phyloP scores from a whole-genome alignment of 78 protist species.

The Polysphondylium violaceum region DNA sequence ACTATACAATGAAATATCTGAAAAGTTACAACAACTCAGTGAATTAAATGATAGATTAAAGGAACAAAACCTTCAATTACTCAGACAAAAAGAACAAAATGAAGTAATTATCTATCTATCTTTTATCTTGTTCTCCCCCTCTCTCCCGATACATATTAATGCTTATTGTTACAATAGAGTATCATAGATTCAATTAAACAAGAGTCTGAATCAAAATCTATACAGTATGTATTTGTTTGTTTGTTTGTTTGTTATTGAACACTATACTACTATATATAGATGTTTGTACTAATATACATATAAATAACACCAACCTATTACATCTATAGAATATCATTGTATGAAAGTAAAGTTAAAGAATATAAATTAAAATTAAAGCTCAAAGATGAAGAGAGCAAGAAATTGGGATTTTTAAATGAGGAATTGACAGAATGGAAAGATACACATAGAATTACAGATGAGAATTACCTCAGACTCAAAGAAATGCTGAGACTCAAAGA shows the following conservation, averaged over 20 bases:
- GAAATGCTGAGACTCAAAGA: constrained; percentile 35
- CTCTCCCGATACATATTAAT: no score
- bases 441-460: constrained; percentile 66
- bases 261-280: background rate
- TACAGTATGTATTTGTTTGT: background rate
- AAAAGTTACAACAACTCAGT: constrained; percentile 20
- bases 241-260: background rate
- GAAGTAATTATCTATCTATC: constrained; percentile 17
- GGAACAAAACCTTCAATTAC: constrained; percentile 48
- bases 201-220: no score
- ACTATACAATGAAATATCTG: constrained; percentile 47
- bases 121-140: no score
- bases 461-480: constrained; percentile 48
- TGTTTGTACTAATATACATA: no score
- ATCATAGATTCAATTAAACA: no score
- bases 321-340: background rate
- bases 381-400: constrained; percentile 43
- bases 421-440: constrained; percentile 63
- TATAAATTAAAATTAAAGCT: constrained; percentile 16
- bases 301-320: no score
- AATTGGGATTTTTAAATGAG: constrained; percentile 28
- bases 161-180: no score
- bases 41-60: constrained; percentile 40
- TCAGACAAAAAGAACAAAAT: constrained; percentile 56
- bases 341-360: constrained; percentile 27